Evolutionary conservation across 169 alveolate species (phyloP).

Genomic region (Plasmodium vivax): DNA sequence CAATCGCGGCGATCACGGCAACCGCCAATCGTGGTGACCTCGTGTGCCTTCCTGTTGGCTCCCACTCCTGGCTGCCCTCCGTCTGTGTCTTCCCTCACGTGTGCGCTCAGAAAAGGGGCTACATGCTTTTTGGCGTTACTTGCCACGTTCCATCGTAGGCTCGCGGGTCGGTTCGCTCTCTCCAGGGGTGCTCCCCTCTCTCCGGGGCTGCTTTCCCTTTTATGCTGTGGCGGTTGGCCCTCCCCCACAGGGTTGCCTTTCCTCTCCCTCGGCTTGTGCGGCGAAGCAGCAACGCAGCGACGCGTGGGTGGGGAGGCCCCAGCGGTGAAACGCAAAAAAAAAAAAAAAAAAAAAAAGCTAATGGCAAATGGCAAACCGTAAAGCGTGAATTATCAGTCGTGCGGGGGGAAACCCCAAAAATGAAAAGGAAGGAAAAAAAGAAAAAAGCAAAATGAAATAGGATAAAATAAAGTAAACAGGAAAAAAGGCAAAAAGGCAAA

Average conservation of each 20-base stretch:
- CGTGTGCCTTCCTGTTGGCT: neutral
- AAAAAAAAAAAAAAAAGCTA: neutral
- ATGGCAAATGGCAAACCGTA: neutral
- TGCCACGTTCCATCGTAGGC: neutral
- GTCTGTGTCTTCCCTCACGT: neutral
- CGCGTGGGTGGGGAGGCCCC: neutral
- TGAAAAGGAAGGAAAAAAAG: neutral
- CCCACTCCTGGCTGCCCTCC: neutral
- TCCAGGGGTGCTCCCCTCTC: neutral
- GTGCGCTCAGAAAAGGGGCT: neutral
- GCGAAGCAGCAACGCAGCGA: neutral
- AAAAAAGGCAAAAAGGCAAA: neutral
- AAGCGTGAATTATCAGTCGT: neutral
- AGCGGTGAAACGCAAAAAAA: neutral
- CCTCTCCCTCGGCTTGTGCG: neutral
- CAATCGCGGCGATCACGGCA: no score
- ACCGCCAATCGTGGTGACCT: neutral
- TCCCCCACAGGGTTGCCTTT: neutral
- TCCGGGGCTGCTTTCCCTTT: neutral
- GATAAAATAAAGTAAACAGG: neutral
- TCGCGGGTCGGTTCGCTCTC: neutral
- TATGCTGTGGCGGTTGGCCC: neutral
- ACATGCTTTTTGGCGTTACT: neutral
- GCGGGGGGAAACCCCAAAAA: neutral
- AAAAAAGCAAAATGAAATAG: neutral